Evolutionary conservation across 176 grass and related monocot species (phyloP), one percentile per base, ranked within the genome.

Genomic region (Triticum urartu): DNA sequence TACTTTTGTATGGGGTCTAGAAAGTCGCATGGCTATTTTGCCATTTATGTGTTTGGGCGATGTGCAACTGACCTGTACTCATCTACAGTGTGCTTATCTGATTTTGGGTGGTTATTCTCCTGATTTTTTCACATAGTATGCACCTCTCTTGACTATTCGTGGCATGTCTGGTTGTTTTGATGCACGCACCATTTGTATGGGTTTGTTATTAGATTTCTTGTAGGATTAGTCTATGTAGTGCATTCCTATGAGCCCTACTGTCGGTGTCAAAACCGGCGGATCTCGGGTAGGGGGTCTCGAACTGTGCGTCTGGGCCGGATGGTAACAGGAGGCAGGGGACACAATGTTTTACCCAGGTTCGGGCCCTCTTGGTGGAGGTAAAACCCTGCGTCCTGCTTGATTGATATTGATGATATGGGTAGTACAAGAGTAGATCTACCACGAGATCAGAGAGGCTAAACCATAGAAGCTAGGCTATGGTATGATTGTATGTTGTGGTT

Each of bases 21-120:
- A 91, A 91, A 88, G 85, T 50, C 5, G 62, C 75, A 70, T 85
- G 81, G 6, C 43, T 85, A 50, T 76, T 81, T 84, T 91, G 15
- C 89, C 89, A 79, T 87, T 90, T 84, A 35, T 35, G 43, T 90
- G 84, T 74, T 60, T 62, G n/a, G 52, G 11, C 63, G 39, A 39
- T 33, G 33, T 43, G 79, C 42, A 59, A 25, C 18, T 3, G 66
- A 15, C 43, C 73, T 83, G 34, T 72, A 72, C 69, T 22, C 9
- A 42, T 72, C 72, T 28, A 79, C 58, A 18, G 34, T 42, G 74
- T 67, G 54, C 84, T 65, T 73, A 81, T 60, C 59, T 79, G 32
- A 8, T 74, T 71, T 30, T 68, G 60, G 64, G 21, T 79, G 72
- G 25, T 66, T 80, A 64, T 62, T 34, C 77, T 64, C 72, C 56